Evolutionary conservation across 2,329 filamentous ascomycete genomes (phyloP).

Genomic region (Aspergillus sp.): DNA sequence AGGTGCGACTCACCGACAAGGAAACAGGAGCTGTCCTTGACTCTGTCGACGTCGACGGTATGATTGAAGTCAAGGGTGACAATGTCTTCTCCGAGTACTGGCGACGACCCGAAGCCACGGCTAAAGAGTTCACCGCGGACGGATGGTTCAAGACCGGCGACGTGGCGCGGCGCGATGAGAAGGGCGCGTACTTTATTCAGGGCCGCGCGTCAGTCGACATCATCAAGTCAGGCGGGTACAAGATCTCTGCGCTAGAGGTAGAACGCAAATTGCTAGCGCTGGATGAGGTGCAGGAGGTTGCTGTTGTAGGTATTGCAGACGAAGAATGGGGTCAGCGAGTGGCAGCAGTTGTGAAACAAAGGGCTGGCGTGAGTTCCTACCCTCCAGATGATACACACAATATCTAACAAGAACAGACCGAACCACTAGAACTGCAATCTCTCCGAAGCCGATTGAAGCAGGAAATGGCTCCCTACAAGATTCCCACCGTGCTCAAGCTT

Average conservation of each 20-base stretch:
- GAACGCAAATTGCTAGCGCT: constrained; percentile 58
- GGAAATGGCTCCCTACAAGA: constrained; percentile 83
- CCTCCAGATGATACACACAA: background rate
- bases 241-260: constrained; percentile 60
- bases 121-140: constrained; percentile 51
- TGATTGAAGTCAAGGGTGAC: constrained; percentile 49
- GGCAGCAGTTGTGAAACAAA: constrained; percentile 55
- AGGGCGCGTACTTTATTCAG: constrained; percentile 56
- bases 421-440: constrained; percentile 34
- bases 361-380: constrained; percentile 36
- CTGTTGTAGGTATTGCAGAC: constrained; percentile 59
- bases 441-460: constrained; percentile 42
- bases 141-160: constrained; percentile 58
- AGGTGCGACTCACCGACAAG: constrained; percentile 51
- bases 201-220: constrained; percentile 59
- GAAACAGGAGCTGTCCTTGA: constrained; percentile 38
- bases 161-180: constrained; percentile 41
- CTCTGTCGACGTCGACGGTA: constrained; percentile 42
- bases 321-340: constrained; percentile 61
- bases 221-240: constrained; percentile 61
- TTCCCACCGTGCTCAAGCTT: constrained; percentile 83
- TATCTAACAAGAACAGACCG: constrained; percentile 27
- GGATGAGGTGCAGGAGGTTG: constrained; percentile 56
- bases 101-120: constrained; percentile 51
- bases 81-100: constrained; percentile 51